A percentile compares a stretch with the other conserved stretches of the same genome.
Conservation (phyloP, 2,329 filamentous ascomycete genomes). For the Stachybotrys chartarum region DNA sequence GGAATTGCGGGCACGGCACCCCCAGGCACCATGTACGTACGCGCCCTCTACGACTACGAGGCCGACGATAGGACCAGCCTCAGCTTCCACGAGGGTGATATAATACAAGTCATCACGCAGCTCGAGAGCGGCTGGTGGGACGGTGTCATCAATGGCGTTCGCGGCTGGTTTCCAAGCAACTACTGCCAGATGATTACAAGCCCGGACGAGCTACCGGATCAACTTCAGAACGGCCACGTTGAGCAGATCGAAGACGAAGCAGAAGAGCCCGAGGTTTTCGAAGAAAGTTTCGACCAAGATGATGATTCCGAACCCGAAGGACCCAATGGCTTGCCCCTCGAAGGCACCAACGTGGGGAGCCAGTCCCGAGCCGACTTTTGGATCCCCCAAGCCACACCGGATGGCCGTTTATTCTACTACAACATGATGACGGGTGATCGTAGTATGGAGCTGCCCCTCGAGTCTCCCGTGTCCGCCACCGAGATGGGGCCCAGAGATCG, state of each 20-base stretch:
- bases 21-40: conserved; percentile 75
- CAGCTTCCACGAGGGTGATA: conserved; percentile 93
- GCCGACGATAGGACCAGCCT: conserved; percentile 94
- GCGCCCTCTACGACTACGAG: conserved; percentile 95
- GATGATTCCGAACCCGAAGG: conserved; percentile 57
- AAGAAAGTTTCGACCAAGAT: conserved; percentile 61
- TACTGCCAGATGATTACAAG: conserved; percentile 85
- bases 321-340: conserved; percentile 56
- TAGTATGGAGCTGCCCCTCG: conserved; percentile 88
- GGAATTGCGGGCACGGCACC: conserved; percentile 53
- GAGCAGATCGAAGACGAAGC: conserved; percentile 55
- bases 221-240: conserved; percentile 45
- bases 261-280: conserved; percentile 58
- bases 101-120: conserved; percentile 97
- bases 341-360: conserved; percentile 53
- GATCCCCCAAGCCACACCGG: conserved; percentile 94
- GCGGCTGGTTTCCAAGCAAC: conserved; percentile 99
- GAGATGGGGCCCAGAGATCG: conserved; percentile 85
- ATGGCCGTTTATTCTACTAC: conserved; percentile 93
- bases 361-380: conserved; percentile 92
- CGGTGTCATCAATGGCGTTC: conserved; percentile 91
- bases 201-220: conserved; percentile 64
- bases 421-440: conserved; percentile 95
- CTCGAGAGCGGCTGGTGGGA: conserved; percentile 99
- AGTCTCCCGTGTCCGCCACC: conserved; percentile 72